phyloP scores from a whole-genome alignment of 2,329 filamentous ascomycete species.

The Clonostachys chloroleuca region DNA sequence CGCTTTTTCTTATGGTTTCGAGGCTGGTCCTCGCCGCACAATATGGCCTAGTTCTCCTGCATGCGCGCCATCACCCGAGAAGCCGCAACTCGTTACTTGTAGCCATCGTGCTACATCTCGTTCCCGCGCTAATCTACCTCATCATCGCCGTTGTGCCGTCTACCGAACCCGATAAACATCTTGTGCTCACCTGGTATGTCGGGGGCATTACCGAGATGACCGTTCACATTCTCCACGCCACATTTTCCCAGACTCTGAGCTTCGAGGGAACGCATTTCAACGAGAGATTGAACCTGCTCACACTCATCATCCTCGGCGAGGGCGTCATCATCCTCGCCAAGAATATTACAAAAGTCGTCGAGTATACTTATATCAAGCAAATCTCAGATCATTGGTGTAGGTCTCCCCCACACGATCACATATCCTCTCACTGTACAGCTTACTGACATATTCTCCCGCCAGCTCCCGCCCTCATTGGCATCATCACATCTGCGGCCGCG shows the following conservation, averaged over 20 bases:
- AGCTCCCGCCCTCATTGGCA: slow-evolving; percentile 33
- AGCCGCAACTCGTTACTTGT: slow-evolving; percentile 25
- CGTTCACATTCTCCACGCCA: slow-evolving; percentile 47
- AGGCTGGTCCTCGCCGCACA: slow-evolving; percentile 47
- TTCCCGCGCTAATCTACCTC: slow-evolving; percentile 29
- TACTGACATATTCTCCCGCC: too few relatives aligned
- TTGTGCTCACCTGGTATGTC: slow-evolving; percentile 45
- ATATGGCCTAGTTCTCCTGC: slow-evolving; percentile 41
- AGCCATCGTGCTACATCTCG: slow-evolving; percentile 27
- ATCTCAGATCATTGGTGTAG: slow-evolving; percentile 33
- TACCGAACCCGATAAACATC: slow-evolving; percentile 18
- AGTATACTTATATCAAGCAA: slow-evolving; percentile 7
- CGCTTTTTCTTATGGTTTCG: slow-evolving; percentile 44
- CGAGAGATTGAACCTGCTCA: slow-evolving; percentile 59
- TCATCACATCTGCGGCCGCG: slow-evolving; percentile 28
- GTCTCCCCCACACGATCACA: not conserved
- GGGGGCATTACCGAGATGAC: slow-evolving; percentile 48
- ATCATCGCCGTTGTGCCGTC: slow-evolving; percentile 33
- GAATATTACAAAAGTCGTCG: slow-evolving; percentile 44
- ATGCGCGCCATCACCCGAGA: slow-evolving; percentile 32
- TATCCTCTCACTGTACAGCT: too few relatives aligned
- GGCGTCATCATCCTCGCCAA: slow-evolving; percentile 56
- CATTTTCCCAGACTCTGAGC: slow-evolving; percentile 49
- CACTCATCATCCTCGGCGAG: slow-evolving; percentile 63
- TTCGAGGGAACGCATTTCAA: slow-evolving; percentile 60